Evolutionary conservation across 495 filamentous ascomycete species (phyloP).

Genomic region (Cladorrhinum samala): DNA sequence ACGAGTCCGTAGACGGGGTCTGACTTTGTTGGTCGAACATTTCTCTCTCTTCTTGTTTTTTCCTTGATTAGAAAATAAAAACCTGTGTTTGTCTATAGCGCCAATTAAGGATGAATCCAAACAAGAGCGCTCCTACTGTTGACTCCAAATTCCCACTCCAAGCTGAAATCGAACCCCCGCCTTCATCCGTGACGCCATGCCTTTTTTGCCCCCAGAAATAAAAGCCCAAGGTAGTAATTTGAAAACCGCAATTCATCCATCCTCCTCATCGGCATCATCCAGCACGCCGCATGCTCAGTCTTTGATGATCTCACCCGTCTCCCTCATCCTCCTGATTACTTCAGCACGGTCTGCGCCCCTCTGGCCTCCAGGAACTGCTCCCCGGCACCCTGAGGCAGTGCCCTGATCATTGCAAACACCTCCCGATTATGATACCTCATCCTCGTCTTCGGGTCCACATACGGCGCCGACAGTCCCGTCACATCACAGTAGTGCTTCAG

Average conservation of each 20-base stretch:
- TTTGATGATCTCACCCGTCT: too few species aligned
- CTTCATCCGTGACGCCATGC: not conserved
- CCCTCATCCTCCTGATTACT: slow-evolving; percentile 41
- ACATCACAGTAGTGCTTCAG: slow-evolving; percentile 88
- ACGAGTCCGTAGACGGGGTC: slow-evolving; percentile 76
- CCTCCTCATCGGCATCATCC: too few species aligned
- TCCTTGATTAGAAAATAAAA: not conserved
- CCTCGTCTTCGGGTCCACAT: slow-evolving; percentile 89
- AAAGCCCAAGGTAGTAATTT: not conserved
- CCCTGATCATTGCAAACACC: slow-evolving; percentile 74
- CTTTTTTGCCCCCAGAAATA: not conserved
- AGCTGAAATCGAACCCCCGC: not conserved
- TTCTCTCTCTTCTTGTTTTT: not conserved
- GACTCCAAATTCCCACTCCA: not conserved
- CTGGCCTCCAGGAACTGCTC: slow-evolving; percentile 85
- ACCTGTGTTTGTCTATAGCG: not conserved
- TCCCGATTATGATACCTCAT: slow-evolving; percentile 85
- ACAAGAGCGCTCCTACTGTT: not conserved
- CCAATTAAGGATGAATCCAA: not conserved
- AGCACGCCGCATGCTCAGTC: too few species aligned
- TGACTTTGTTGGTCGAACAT: slow-evolving; percentile 83
- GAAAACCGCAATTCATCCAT: too few species aligned
- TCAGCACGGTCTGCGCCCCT: slow-evolving; percentile 87
- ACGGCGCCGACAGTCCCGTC: slow-evolving; percentile 80
- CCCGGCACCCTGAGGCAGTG: slow-evolving; percentile 66